phyloP scores from a whole-genome alignment of 352 stramenopile genomes.

The Globisporangium lucens region DNA sequence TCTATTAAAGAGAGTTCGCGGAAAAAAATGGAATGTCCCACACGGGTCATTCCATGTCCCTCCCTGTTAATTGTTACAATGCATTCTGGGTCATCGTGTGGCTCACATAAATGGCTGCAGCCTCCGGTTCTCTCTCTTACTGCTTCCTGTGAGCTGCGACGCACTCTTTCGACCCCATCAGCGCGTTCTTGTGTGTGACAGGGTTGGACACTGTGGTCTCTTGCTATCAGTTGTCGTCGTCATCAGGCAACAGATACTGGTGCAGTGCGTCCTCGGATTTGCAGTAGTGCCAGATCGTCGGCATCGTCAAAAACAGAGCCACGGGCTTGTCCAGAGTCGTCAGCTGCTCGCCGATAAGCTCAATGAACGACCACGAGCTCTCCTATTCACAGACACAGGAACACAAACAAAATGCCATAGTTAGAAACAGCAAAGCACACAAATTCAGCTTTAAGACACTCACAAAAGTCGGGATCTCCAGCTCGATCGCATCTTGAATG shows the following conservation, averaged over 20 bases:
- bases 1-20: too few species aligned
- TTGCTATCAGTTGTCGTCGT: constrained; percentile 43
- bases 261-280: constrained; percentile 75
- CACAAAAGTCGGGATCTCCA: constrained; percentile 53
- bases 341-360: constrained; percentile 74
- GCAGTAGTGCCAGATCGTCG: constrained; percentile 83
- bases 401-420: neutral
- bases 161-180: neutral
- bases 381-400: constrained; percentile 36
- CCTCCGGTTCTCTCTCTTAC: neutral
- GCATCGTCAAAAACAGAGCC: constrained; percentile 61
- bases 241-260: constrained; percentile 72
- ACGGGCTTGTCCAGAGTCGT: constrained; percentile 59
- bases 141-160: neutral
- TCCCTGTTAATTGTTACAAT: too few species aligned
- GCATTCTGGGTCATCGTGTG: too few species aligned
- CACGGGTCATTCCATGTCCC: too few species aligned
- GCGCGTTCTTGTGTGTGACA: neutral
- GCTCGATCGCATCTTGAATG: constrained; percentile 76
- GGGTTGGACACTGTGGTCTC: neutral
- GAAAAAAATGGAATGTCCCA: too few species aligned
- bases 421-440: neutral
- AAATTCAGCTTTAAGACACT: neutral
- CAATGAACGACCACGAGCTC: constrained; percentile 77
- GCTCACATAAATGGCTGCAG: too few species aligned